Base-by-base conservation (phyloP, 2,329 filamentous ascomycete species). In the Pseudogymnoascus sp. region DNA sequence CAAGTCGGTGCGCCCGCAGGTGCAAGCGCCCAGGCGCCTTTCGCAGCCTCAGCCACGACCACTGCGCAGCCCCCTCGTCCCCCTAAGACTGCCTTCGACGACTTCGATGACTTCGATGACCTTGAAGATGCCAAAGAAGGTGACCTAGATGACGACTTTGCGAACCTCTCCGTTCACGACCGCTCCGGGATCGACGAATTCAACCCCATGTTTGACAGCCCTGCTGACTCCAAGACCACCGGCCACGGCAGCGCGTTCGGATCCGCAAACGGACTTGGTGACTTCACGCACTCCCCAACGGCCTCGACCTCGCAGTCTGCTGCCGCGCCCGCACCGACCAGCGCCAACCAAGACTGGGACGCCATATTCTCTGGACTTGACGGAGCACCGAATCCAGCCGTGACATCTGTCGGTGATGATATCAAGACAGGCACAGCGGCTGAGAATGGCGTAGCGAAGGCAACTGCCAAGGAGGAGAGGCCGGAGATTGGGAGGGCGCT, bases 311-410 rank as follows among this genome's bases (percentile, higher is more conserved):
- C 66, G n/a, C 65, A 69, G 62, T 67, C 69, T 60, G 65, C 71
- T 41, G 67, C 72, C 23, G 66, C 74, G n/a, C 62, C 74, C 42
- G 67, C 76, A 62, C 72, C 78, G 61, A 71, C 74, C 52, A 72
- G 76, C 63, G 71, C 74, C 58, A 72, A 73, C 49, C 89, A 95
- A 68, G 93, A 97, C 73, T 97, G 94, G 94, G 93, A 97, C 71
- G 89, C 91, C 39, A 91, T 97, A 62, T 97, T 97, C 76, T 89
- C 90, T 1, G 87, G 88, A 25, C 79, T 96, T 6, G 89, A 93
- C 68, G 82, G 82, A 1, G 67, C 74, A 63, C 62, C 69, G 60
- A 33, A 69, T 49, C 71, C 70, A 63, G 69, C 74, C 23, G 61
- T 66, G 16, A 60, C 69, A 14, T 58, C 62, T 28, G 36, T 60